These are phyloP conservation scores for Artemisia argyi DNA, from an alignment of 129 eudicot genomes.

Conservation along the genomic window DNA sequence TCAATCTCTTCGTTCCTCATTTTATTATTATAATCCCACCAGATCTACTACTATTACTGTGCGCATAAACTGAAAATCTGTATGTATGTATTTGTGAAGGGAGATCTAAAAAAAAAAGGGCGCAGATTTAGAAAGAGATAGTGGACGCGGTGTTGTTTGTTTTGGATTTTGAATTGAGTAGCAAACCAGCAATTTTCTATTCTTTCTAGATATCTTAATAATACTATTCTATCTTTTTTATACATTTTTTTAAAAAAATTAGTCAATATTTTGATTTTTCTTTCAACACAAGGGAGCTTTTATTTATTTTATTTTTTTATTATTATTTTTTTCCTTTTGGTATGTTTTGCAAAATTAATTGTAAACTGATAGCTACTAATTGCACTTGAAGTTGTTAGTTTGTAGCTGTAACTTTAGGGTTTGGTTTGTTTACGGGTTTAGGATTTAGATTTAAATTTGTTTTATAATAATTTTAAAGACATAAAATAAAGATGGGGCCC, in stretches of 20 bases:
- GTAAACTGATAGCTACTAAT: too few relatives aligned
- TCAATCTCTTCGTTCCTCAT: conserved; percentile 72
- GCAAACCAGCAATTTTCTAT: conserved; percentile 31
- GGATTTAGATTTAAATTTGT: too few relatives aligned
- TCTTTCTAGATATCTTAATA: not conserved
- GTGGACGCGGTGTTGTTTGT: conserved; percentile 13
- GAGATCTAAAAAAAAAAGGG: not conserved
- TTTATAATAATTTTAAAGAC: too few relatives aligned
- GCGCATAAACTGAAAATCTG: not conserved
- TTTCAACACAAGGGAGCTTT: not conserved
- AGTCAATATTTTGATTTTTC: conserved; percentile 1
- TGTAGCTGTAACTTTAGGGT: too few relatives aligned
- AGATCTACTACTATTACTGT: conserved; percentile 19
- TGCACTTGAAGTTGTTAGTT: too few relatives aligned
- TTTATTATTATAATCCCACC: not conserved
- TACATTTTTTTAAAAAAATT: not conserved
- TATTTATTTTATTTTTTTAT: too few relatives aligned
- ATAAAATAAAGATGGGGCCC: too few relatives aligned
- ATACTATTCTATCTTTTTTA: not conserved
- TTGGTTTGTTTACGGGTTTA: too few relatives aligned
- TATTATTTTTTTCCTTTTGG: not conserved
- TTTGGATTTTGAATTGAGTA: conserved; percentile 33
- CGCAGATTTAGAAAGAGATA: conserved; percentile 26
- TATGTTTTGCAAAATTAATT: too few relatives aligned
- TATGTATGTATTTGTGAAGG: conserved; percentile 8